Percentiles rank a stretch among this genome's conserved stretches.
Evolutionary conservation across 169 alveolate genomes (phyloP).

Genomic region (Amoebophrya sp.): DNA sequence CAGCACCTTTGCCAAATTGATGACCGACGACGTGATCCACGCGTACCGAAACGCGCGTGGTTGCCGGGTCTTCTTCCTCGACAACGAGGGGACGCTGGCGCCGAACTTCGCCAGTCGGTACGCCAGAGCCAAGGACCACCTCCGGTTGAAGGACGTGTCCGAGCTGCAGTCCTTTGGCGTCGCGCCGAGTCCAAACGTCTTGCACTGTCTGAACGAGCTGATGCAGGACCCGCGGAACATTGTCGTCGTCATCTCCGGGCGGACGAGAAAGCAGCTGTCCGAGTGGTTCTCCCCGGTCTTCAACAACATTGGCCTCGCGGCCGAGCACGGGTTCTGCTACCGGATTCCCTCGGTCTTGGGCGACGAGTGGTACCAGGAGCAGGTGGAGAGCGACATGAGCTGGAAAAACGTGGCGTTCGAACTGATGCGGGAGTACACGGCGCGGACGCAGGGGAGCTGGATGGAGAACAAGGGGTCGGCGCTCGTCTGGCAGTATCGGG

Average conservation of each 20-base stretch:
- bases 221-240: slow-evolving; percentile 41
- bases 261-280: slow-evolving; percentile 47
- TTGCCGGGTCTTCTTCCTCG: slow-evolving; percentile 53
- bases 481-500: slow-evolving; percentile 66
- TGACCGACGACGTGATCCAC: slow-evolving; percentile 54
- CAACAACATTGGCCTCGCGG: slow-evolving; percentile 12
- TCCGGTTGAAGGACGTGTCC: not conserved
- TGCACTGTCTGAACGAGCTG: not conserved
- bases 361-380: slow-evolving; percentile 39
- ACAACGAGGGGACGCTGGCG: slow-evolving; percentile 58
- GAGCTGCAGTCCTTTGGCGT: not conserved
- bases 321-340: slow-evolving; percentile 44
- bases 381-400: too few relatives aligned
- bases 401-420: slow-evolving; percentile 51
- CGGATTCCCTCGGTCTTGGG: slow-evolving; percentile 36
- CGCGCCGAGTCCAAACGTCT: not conserved
- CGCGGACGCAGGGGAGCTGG: slow-evolving; percentile 73
- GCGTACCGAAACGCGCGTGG: slow-evolving; percentile 58
- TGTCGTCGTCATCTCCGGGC: slow-evolving; percentile 55
- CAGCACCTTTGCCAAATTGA: not conserved
- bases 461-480: slow-evolving; percentile 67
- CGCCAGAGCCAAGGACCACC: not conserved
- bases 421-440: slow-evolving; percentile 58
- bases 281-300: slow-evolving; percentile 52
- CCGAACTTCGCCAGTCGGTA: slow-evolving; percentile 40